phyloP scores from a whole-genome alignment of 208 protist species.

The Leptomonas pyrrhocoris region DNA sequence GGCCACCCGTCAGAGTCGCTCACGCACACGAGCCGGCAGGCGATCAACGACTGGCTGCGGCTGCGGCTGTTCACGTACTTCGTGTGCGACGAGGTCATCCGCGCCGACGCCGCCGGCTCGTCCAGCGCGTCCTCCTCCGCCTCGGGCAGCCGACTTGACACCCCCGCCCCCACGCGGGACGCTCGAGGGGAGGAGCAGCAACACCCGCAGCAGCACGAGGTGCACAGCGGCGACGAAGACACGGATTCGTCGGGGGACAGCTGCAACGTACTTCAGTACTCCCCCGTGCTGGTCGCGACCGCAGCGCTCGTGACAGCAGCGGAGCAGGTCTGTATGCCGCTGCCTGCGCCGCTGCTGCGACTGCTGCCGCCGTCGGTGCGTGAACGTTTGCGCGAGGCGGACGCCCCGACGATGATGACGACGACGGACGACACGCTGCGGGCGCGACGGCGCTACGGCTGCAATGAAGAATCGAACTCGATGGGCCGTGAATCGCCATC shows the following conservation, averaged over 20 bases:
- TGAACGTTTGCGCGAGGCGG: slow-evolving; percentile 24
- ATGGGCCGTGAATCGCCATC: not conserved
- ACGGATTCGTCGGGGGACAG: slow-evolving; percentile 6
- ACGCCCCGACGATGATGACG: not conserved
- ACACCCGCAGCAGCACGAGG: not conserved
- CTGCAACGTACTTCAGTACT: slow-evolving; percentile 28
- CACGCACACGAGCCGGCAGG: slow-evolving; percentile 4
- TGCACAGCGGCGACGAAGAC: slow-evolving; percentile 5
- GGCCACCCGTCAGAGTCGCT: not conserved
- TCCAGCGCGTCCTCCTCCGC: slow-evolving; percentile 6
- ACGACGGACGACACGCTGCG: not conserved
- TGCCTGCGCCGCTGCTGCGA: slow-evolving; percentile 43
- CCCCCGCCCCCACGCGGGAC: not conserved
- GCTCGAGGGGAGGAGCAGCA: no score
- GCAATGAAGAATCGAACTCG: slow-evolving; percentile 3
- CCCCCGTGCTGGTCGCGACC: slow-evolving; percentile 38
- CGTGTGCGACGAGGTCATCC: slow-evolving; percentile 49
- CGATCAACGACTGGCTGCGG: slow-evolving; percentile 37
- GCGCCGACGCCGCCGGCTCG: slow-evolving; percentile 19
- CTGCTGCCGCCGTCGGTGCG: slow-evolving; percentile 34
- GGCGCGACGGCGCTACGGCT: not conserved
- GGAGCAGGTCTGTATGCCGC: slow-evolving; percentile 38
- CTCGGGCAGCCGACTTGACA: not conserved
- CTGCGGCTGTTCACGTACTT: slow-evolving; percentile 40
- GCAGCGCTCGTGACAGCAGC: slow-evolving; percentile 54